Base-by-base conservation (phyloP, 2,329 filamentous ascomycete genomes). In the Elsinoe ampelina region DNA sequence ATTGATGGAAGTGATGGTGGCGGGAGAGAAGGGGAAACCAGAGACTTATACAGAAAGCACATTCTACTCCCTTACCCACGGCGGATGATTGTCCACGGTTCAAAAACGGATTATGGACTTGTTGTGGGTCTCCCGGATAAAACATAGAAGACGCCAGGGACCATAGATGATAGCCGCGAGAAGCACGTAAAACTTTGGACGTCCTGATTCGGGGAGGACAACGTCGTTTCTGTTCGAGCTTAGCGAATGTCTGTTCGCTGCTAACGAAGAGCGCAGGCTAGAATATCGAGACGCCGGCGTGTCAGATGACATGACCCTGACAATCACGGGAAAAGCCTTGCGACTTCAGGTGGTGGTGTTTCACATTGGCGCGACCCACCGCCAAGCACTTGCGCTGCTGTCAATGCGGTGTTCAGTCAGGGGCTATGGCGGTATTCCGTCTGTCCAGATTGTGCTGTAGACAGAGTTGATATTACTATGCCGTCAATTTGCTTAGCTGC, bases 71-170 rank as follows among this genome's bases (percentile, higher is more conserved):
- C 10, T 22, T 22, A 45, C 30, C n/a, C 41, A 45, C 6, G 10
- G 17, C 45, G 45, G 45, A 35, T 50, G 45, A 50, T 50, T 50
- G 45, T 15, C 36, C 30, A 50, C 26, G 45, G 45, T 50, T 20
- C 45, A 35, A 35, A n/a, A 26, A 15, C 34, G 32, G 10, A 34
- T 19, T 50, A 26, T 50, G 32, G 32, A 50, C 45, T 50, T 35
- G 32, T 11, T 35, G 48, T 52, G 48, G 48, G 39, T 52, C 19
- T 39, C 34, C 32, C 48, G 48, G 48, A 15, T 52, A 52, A 52
- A 52, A 52, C 32, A 39, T 11, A 19, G 17, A 19, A 6, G 48
- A 17, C 35, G 32, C 48, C 17, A 36, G 32, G 32, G 48, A 39
- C 34, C 13, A 19, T 12, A 34, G n/a, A 20, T 36, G 48, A 35